phyloP scores from a whole-genome alignment of 106 monocot genomes.

The Dendrobium huoshanense region DNA sequence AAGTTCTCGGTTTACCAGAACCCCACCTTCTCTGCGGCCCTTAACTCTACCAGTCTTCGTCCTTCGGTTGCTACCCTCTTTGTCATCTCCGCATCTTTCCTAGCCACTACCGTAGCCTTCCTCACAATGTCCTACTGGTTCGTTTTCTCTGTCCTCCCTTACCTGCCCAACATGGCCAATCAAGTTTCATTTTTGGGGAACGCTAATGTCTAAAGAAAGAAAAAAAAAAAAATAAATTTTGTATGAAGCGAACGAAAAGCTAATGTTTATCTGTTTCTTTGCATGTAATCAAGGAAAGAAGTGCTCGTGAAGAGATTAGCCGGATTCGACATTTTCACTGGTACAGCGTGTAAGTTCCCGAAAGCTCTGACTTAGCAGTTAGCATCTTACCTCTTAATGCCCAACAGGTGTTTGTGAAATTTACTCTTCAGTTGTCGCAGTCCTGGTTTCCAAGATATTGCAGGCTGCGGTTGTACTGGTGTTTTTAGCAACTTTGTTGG shows the following conservation, averaged over 20 bases:
- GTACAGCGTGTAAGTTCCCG: slow-evolving; percentile 26
- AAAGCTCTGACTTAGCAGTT: not conserved
- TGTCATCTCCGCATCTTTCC: slow-evolving; percentile 27
- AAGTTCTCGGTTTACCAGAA: slow-evolving; percentile 94
- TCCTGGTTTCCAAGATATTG: slow-evolving; percentile 26
- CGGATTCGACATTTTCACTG: slow-evolving; percentile 16
- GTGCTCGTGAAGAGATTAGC: slow-evolving; percentile 8
- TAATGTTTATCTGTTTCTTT: not conserved
- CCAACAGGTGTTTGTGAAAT: slow-evolving; percentile 37
- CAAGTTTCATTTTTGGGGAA: not conserved
- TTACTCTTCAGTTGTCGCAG: slow-evolving; percentile 25
- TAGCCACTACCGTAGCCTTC: slow-evolving; percentile 36
- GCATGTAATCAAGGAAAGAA: slow-evolving; percentile 26
- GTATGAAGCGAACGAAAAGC: not conserved
- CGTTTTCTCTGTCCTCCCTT: not conserved
- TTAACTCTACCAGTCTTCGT: slow-evolving; percentile 57
- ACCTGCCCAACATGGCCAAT: not conserved
- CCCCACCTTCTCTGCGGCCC: slow-evolving; percentile 66
- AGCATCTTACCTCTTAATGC: not conserved
- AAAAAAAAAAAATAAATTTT: too few relatives aligned
- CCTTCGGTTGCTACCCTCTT: slow-evolving; percentile 50
- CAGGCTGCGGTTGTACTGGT: slow-evolving; percentile 31
- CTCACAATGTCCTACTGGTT: slow-evolving; percentile 40
- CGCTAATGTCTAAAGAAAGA: not conserved
- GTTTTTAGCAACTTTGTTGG: slow-evolving; percentile 27